Evolutionary conservation across 495 filamentous ascomycete genomes (phyloP), one percentile per base, ranked within the genome.

Genomic region (Lepidopterella palustris): DNA sequence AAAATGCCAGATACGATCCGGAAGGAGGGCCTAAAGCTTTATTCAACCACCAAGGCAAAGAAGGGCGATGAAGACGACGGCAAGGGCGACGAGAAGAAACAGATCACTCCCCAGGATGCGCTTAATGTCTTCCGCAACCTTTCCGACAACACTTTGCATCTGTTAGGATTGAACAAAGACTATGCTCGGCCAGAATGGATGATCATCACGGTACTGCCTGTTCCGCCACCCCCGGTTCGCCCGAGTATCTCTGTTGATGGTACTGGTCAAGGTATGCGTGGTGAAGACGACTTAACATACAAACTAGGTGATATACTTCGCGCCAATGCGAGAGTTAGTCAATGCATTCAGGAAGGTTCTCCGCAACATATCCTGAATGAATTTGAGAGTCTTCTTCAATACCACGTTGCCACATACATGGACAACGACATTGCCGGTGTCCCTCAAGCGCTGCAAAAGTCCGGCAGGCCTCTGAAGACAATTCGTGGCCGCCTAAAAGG

Each of bases 351-450:
- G 45, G 90, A 96, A 71, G 92, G 92, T 40, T 89, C 92, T 3
- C 91, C 93, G 0, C 83, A 86, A 53, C 95, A 97, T 74, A 86
- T 97, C 39, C 80, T 88, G 28, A 83, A 81, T 27, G 93, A 99
- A 63, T 97, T 96, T 55, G 88, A 96, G 72, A 82, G 84, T 56
- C 76, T 99, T 6, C 76, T 99, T n/a, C 93, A 99, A 65, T 99
- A 93, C 71, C 93, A 99, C 68, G 92, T 97, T 45, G 93, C 93
- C 8, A 99, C 93, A 5, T 92, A 96, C 74, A 99, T 99, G 93
- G 93, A 97, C 69, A 99, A 99, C 67, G 91, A 97, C 69, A 96
- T 96, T 72, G 93, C 95, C 56, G 92, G 92, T 48, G 88, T 93
- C 61, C 93, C 93, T 0, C 92, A 95, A 71, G 95, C 93, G 4